Base-by-base conservation (phyloP, 108 stramenopile genomes). In the Cyclotella kingstonii region DNA sequence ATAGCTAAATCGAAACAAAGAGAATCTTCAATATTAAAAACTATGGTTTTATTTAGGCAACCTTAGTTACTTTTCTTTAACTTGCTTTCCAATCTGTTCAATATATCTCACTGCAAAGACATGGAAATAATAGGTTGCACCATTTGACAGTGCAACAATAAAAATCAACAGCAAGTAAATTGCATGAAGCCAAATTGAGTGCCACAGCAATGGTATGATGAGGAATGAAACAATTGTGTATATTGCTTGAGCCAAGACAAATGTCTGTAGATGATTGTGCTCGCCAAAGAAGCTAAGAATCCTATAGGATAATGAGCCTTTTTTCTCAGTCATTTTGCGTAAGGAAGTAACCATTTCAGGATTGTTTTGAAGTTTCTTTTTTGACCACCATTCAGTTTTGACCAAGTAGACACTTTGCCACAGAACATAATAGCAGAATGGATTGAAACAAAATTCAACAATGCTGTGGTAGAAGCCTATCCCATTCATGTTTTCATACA, bases 371-470 rank as follows among this genome's bases (percentile, higher is more conserved):
- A 79, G 38, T 40, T 79, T 75, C 47, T 42, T 50, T 68, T 61
- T 68, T 44, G 84, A 86, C 54, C 71, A 15, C 17, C 85, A 30
- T 68, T 91, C 90, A 40, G 87, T 91, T 61, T 87, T 89, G 19
- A 89, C 3, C 46, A 84, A 54, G 76, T 91, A 91, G 1, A 67
- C 10, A 11, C 61, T 53, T 53, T 91, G 90, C 90, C 90, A 91
- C 28, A 80, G 5, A 11, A 51, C 31, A 69, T 91, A 89, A 30
- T 67, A 66, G 11, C 55, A 1, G 42, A 68, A 44, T 2, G 76
- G 66, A 8, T 73, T 49, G 39, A 43, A 41, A 46, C 38, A 63
- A 39, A 81, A 76, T 50, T 89, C 85, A 0, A 60, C n/a, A 36
- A 72, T 27, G 11, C 49, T 66, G 2, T 10, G 29, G 27, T 17